phyloP scores from a whole-genome alignment of 2,329 filamentous ascomycete genomes.

The Alternaria panax region DNA sequence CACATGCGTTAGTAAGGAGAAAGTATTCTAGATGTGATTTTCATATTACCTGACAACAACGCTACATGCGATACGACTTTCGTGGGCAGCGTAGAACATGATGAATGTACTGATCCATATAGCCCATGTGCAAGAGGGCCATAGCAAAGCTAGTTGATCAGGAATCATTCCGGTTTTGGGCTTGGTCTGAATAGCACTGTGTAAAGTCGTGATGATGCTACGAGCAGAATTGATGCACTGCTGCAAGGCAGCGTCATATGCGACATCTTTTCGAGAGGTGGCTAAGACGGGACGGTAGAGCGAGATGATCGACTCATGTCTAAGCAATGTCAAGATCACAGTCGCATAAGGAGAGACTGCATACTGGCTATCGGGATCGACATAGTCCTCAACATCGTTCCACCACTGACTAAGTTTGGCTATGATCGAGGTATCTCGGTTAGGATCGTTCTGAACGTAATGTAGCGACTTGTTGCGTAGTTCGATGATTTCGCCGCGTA shows the following conservation, averaged over 20 bases:
- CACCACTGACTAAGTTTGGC: conserved; percentile 61
- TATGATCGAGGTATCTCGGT: conserved; percentile 56
- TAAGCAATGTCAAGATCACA: conserved; percentile 54
- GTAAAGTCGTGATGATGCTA: conserved; percentile 56
- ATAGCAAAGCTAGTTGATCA: conserved; percentile 50
- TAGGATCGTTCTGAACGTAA: conserved; percentile 54
- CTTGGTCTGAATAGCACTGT: conserved; percentile 28
- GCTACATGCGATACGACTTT: conserved; percentile 51
- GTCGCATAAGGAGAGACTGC: conserved; percentile 48
- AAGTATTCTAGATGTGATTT: neutral
- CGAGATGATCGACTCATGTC: conserved; percentile 61
- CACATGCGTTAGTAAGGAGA: conserved; percentile 6
- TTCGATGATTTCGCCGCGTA: conserved; percentile 61
- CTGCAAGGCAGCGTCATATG: conserved; percentile 59
- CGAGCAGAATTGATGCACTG: conserved; percentile 61
- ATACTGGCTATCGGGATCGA: conserved; percentile 47
- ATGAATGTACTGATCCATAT: conserved; percentile 63
- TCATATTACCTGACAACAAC: conserved; percentile 53
- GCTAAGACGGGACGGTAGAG: conserved; percentile 61
- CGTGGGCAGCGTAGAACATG: conserved; percentile 59
- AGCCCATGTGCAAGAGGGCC: conserved; percentile 63
- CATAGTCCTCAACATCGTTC: conserved; percentile 61
- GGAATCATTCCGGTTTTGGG: too few species aligned
- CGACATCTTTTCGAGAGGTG: conserved; percentile 52
- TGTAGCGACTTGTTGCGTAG: conserved; percentile 62